Conservation (phyloP, 2,329 filamentous ascomycete genomes). For the Lomentospora prolificans region DNA sequence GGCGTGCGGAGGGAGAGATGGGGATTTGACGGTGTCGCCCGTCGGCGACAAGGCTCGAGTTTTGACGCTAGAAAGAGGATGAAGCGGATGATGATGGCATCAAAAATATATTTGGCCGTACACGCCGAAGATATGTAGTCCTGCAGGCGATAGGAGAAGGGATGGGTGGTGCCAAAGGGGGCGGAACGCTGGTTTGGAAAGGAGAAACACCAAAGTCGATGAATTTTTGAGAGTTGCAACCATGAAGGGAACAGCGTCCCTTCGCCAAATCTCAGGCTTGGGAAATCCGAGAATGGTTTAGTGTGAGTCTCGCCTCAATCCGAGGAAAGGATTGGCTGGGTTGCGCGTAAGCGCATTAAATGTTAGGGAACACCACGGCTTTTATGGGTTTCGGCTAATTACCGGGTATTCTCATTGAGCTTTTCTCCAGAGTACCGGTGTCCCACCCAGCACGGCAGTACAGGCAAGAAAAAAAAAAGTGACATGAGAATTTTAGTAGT, state of each 20-base stretch:
- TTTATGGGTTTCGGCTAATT: background rate
- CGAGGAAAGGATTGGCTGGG: background rate
- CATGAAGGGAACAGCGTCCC: background rate
- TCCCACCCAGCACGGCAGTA: too few relatives aligned
- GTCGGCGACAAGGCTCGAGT: background rate
- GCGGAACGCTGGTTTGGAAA: background rate
- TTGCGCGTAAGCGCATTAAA: background rate
- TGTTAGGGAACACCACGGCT: background rate
- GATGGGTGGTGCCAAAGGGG: background rate
- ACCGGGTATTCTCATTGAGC: too few relatives aligned
- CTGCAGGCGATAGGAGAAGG: background rate
- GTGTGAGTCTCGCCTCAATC: background rate
- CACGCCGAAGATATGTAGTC: background rate
- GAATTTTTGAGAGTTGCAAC: conserved; percentile 1
- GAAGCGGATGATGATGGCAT: background rate
- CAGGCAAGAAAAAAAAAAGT: too few relatives aligned
- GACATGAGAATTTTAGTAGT: background rate
- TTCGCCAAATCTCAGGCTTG: background rate
- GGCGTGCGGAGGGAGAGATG: background rate
- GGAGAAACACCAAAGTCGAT: conserved; percentile 1
- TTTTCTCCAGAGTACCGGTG: too few relatives aligned
- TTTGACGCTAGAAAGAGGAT: background rate
- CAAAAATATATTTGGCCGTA: background rate
- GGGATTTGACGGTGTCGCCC: background rate
- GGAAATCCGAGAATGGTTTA: background rate